Conservation (phyloP, 352 stramenopile genomes). For the Pythium coloratum region DNA sequence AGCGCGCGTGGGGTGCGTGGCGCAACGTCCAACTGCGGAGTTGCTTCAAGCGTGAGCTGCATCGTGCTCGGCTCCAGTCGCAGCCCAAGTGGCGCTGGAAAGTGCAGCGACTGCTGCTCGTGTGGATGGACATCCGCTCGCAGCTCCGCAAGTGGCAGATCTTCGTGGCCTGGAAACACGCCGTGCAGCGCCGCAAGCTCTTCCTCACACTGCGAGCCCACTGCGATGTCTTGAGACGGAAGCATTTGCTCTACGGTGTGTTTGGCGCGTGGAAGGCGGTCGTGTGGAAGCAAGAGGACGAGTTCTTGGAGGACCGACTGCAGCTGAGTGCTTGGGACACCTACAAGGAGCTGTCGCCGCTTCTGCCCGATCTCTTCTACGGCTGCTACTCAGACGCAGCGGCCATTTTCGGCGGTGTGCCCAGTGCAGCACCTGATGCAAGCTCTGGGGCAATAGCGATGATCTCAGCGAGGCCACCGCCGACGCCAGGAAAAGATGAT, state of each 20-base stretch:
- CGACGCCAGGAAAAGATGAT: background rate
- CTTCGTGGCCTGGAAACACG: conserved; percentile 53
- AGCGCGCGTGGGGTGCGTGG: conserved; percentile 45
- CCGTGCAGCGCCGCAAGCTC: conserved; percentile 43
- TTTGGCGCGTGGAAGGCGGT: conserved; percentile 62
- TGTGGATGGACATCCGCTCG: conserved; percentile 44
- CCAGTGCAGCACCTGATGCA: conserved; percentile 19
- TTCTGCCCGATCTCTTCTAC: conserved; percentile 66
- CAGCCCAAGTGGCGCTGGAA: conserved; percentile 47
- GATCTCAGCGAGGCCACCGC: background rate
- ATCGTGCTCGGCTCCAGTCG: conserved; percentile 40
- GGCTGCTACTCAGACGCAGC: conserved; percentile 55
- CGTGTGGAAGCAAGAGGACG: conserved; percentile 61
- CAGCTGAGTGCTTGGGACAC: conserved; percentile 56
- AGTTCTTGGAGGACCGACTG: conserved; percentile 57
- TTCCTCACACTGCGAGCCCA: conserved; percentile 49
- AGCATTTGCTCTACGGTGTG: conserved; percentile 48
- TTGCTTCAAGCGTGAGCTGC: conserved; percentile 58
- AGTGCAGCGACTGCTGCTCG: conserved; percentile 47
- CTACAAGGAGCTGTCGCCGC: conserved; percentile 53
- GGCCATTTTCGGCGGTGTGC: conserved; percentile 57
- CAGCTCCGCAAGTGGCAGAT: conserved; percentile 35
- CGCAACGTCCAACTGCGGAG: conserved; percentile 53
- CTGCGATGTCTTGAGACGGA: conserved; percentile 36
- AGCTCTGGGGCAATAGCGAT: conserved; percentile 2